These are phyloP conservation scores for Globisporangium echinulatum DNA, from an alignment of 352 stramenopile species.

Conservation along the genomic window DNA sequence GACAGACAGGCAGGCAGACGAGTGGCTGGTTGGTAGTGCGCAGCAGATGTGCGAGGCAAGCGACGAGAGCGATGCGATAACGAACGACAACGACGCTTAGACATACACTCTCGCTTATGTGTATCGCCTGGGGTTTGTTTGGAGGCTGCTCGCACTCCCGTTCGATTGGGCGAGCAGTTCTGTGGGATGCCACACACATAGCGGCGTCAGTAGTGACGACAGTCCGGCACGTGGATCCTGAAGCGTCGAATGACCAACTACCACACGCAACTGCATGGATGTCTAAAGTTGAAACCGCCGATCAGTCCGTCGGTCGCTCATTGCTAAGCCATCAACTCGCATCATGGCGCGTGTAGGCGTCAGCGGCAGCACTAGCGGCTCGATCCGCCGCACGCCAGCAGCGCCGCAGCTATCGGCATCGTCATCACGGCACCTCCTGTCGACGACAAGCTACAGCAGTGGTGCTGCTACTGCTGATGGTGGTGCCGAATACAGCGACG, in stretches of 20 bases:
- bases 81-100: background rate
- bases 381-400: slow-evolving; percentile 2
- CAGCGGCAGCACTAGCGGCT: slow-evolving; percentile 1
- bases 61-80: background rate
- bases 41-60: background rate
- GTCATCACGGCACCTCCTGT: background rate
- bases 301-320: background rate
- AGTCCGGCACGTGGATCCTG: too few species aligned
- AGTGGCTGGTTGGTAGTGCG: background rate
- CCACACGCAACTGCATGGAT: too few species aligned
- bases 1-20: background rate
- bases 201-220: too few species aligned
- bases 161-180: too few species aligned
- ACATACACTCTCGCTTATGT: background rate
- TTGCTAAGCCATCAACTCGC: background rate
- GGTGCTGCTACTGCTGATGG: too few species aligned
- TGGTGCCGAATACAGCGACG: slow-evolving; percentile 1
- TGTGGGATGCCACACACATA: too few species aligned
- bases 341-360: slow-evolving; percentile 3
- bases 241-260: too few species aligned
- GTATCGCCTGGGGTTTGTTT: too few species aligned
- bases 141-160: too few species aligned
- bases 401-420: background rate
- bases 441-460: slow-evolving; percentile 2
- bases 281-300: background rate